Base-by-base conservation (phyloP, 2,329 filamentous ascomycete genomes). In the Neurospora crassa region DNA sequence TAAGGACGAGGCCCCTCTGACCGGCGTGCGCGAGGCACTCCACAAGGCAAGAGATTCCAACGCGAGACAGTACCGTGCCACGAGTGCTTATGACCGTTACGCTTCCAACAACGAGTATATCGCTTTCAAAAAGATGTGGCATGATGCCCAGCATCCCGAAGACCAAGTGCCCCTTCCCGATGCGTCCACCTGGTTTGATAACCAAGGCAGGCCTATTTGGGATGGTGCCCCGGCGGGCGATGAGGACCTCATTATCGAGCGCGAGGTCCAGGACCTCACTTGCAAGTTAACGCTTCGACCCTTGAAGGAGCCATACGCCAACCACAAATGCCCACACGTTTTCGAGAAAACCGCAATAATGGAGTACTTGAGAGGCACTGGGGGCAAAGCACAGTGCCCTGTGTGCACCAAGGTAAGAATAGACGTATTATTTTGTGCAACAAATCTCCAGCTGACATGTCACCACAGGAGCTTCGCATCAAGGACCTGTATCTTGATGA, bases 261-360 rank as follows among this genome's bases (percentile, higher is more conserved):
- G 87, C 68, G 88, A 89, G 73, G 86, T 85, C 5, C 84, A 89
- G 69, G 91, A 88, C 78, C 87, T 90, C 41, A 90, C 88, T 75
- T 94, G 92, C 76, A 91, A 91, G 0, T 79, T 94, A 24, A 91
- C 91, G 0, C 82, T 93, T 74, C 83, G 83, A 69, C 82, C 86
- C 67, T 89, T 93, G 82, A 81, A 83, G 59, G 85, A 92, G 69
- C 92, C 92, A 0, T 89, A 88, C 76, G 91, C 87, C 70, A 92
- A 88, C 75, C 81, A 78, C 16, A 87, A 87, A 74, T 94, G 92
- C 82, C 89, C 87, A 70, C 92, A 94, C 78, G 89, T 87, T 0
- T 94, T 92, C 77, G 90, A 94, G 77, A 90, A 88, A 78, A 77
- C 78, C 1, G 87, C 88, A 0, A 90, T 94, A 47, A 71, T 87